Conservation (phyloP, 148 eudicot species). For the Salicornia ramosissima region DNA sequence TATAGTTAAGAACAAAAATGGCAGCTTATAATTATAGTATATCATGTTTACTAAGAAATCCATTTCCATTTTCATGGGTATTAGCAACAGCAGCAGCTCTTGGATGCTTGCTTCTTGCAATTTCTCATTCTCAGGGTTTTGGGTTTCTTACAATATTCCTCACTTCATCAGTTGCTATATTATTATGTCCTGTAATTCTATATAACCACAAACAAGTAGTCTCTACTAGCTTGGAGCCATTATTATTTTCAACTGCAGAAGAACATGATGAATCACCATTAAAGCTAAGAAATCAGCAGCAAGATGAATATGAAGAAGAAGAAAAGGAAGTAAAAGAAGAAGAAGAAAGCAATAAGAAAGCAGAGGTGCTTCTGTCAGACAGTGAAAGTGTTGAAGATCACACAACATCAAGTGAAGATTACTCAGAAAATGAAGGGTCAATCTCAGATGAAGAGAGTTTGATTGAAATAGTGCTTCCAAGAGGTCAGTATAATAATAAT, state of each 20-base stretch:
- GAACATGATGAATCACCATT: no score
- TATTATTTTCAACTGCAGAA: no score
- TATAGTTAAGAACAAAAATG: no score
- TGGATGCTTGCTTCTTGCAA: constrained; percentile 27
- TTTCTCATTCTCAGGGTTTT: constrained; percentile 23
- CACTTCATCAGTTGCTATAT: constrained; percentile 32
- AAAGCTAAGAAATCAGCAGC: no score
- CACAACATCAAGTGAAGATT: constrained; percentile 41
- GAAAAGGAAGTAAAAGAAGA: no score
- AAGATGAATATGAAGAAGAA: no score
- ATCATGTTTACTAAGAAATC: constrained; percentile 30
- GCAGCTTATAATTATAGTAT: constrained; percentile 25
- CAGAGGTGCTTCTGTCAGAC: constrained; percentile 46
- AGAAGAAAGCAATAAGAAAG: no score
- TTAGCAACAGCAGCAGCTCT: constrained; percentile 35
- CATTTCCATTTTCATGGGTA: constrained; percentile 39
- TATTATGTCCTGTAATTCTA: constrained; percentile 26
- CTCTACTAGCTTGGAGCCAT: no score
- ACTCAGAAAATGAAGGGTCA: constrained; percentile 54
- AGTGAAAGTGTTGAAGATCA: constrained; percentile 47
- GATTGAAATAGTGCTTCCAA: constrained; percentile 74
- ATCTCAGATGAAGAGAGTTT: constrained; percentile 90
- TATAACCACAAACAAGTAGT: no score
- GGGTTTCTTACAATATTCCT: constrained; percentile 30
- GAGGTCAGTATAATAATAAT: constrained; percentile 43